Evolutionary conservation across 768 basidiomycete species (phyloP).

Genomic region (Boletus pseudopeckii): DNA sequence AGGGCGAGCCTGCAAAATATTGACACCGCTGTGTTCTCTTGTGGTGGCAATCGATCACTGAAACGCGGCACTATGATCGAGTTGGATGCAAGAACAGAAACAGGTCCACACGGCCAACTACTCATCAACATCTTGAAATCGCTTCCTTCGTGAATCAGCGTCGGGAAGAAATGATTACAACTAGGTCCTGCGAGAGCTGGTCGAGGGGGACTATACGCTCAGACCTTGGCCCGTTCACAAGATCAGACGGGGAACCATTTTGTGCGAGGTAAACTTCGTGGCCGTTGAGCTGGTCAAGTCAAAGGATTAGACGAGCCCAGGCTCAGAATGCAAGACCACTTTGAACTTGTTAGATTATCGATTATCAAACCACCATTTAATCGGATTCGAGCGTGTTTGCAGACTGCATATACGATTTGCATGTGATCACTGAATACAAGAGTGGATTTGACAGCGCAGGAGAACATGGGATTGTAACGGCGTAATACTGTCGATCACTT

Average conservation of each 20-base stretch:
- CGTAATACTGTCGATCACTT: too few relatives aligned
- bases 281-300: constrained; percentile 45
- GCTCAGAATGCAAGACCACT: too few relatives aligned
- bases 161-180: constrained; percentile 35
- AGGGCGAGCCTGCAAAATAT: too few relatives aligned
- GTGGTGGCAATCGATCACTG: not conserved
- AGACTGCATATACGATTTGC: too few relatives aligned
- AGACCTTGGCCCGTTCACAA: constrained; percentile 79
- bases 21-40: too few relatives aligned
- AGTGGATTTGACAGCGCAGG: not conserved
- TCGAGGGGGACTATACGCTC: constrained; percentile 62
- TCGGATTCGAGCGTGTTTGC: too few relatives aligned
- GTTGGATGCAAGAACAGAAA: not conserved
- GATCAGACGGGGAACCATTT: constrained; percentile 26
- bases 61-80: not conserved
- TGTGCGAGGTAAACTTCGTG: constrained; percentile 63
- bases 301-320: not conserved
- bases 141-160: too few relatives aligned
- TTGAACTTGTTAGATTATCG: too few relatives aligned
- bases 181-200: constrained; percentile 59
- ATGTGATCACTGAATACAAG: not conserved
- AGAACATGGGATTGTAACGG: not conserved
- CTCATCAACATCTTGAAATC: too few relatives aligned
- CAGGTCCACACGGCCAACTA: not conserved
- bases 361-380: too few relatives aligned